Evolutionary conservation across 192 early-diverging fungal genomes (phyloP), one percentile per base, ranked within the genome.

Genomic region (Mortierella hygrophila): DNA sequence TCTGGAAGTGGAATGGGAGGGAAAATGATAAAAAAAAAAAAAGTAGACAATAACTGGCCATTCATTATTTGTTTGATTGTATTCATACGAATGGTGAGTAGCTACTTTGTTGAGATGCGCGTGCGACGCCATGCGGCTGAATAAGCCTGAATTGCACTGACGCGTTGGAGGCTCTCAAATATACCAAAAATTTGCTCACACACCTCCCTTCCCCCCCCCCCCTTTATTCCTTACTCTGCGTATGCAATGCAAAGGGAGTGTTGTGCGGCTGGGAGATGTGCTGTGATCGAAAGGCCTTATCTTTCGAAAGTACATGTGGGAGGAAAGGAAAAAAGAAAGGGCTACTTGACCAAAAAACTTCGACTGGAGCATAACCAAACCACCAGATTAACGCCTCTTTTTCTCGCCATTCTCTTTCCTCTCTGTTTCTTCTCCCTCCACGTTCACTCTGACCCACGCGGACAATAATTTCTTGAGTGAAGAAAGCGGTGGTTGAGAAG

Each of bases 121-220:
- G 2, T 65, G 60, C 29, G 29, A 65, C 0, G 60, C 60, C 26
- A 65, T 65, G 60, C 52, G 32, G 32, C 32, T 75, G 49, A 57
- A 75, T 75, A 75, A 75, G 74, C 74, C 54, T 18, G n/a, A 55
- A 55, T 38, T 16, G 18, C 26, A 26, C 35, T 8, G 54, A 32
- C 74, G 47, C 54, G 49, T 75, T 18, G 2, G 8, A 75, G 29
- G 74, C 74, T 75, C 74, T 57, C 54, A 57, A 38, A 49, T n/a
- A 0, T 54, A 26, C 37, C 32, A 54, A 40, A 32, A 75, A 16
- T 32, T n/a, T 65, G 60, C 60, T 65, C 60, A 29, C 26, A 65
- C 11, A 65, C 29, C 60, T 7, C 23, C n/a, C 23, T 29, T 21
- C n/a, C n/a, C n/a, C n/a, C n/a, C n/a, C n/a, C n/a, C 15, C 60